Conservation (phyloP, 768 basidiomycete species). For the Lepiota venenata region DNA sequence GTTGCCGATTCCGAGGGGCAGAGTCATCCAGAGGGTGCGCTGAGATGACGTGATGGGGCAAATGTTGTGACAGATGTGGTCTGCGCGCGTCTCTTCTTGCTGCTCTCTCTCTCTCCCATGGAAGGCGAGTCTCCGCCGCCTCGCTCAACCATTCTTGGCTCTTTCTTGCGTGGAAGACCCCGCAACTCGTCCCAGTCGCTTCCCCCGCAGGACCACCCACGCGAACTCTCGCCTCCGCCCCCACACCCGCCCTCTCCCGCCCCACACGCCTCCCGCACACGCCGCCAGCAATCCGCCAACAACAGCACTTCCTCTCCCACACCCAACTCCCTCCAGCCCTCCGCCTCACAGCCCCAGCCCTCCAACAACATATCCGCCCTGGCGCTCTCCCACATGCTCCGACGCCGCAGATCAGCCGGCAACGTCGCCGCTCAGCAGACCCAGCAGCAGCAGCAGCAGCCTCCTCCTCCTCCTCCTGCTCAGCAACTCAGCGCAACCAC, state of each 20-base stretch:
- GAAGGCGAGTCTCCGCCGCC: constrained; percentile 39
- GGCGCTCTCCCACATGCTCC: constrained; percentile 60
- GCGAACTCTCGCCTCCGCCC: constrained; percentile 44
- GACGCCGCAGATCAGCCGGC: constrained; percentile 64
- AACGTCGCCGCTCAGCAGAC: constrained; percentile 33
- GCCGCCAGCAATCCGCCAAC: constrained; percentile 32
- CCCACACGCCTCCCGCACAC: constrained; percentile 17
- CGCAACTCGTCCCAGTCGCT: constrained; percentile 62
- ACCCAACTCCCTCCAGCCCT: constrained; percentile 23
- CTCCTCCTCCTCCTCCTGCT: not conserved
- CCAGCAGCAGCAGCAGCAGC: constrained; percentile 20
- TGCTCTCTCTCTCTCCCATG: constrained; percentile 15
- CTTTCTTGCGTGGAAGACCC: constrained; percentile 67
- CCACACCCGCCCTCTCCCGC: constrained; percentile 34
- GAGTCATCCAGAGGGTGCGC: too few species aligned
- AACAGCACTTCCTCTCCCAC: constrained; percentile 17
- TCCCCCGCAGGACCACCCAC: constrained; percentile 30
- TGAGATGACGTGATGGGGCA: constrained; percentile 7
- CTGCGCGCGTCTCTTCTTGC: constrained; percentile 12
- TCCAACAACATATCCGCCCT: constrained; percentile 22
- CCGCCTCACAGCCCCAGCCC: constrained; percentile 16
- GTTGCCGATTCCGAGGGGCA: too few species aligned
- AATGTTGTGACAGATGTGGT: constrained; percentile 1
- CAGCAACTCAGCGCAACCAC: constrained; percentile 2
- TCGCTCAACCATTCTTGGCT: constrained; percentile 67